These are phyloP conservation scores for Hypsizygus marmoreus DNA, from an alignment of 768 basidiomycete genomes.

Conservation along the genomic window DNA sequence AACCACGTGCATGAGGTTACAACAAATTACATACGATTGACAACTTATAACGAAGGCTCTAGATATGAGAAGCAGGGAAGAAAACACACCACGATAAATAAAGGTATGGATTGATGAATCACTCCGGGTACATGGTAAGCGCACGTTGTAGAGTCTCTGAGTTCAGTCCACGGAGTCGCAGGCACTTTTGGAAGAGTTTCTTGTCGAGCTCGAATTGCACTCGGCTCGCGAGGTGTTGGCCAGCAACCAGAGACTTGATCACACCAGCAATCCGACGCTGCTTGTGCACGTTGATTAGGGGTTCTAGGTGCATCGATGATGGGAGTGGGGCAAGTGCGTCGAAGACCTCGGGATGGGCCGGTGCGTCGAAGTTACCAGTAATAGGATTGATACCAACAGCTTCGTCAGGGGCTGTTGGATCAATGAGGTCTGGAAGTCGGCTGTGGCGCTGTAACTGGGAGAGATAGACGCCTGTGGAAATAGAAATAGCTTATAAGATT, in stretches of 20 bases:
- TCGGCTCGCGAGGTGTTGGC: conserved; percentile 79
- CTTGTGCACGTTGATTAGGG: conserved; percentile 87
- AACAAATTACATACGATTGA: too few species aligned
- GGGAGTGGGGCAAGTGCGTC: conserved; percentile 71
- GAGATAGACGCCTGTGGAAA: conserved; percentile 66
- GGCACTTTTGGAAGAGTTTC: conserved; percentile 74
- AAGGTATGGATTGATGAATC: conserved; percentile 6
- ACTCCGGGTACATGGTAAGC: conserved; percentile 28
- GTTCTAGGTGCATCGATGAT: conserved; percentile 76
- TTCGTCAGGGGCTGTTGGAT: conserved; percentile 78
- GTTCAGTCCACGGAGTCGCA: conserved; percentile 69
- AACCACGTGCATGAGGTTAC: too few species aligned
- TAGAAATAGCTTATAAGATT: conserved; percentile 1
- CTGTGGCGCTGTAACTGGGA: conserved; percentile 66
- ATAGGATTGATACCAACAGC: conserved; percentile 63
- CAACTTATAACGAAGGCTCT: conserved; percentile 15
- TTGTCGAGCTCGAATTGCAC: conserved; percentile 73
- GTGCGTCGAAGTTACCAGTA: conserved; percentile 65
- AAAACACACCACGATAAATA: conserved; percentile 15
- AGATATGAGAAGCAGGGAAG: conserved; percentile 18
- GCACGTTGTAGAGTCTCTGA: conserved; percentile 53
- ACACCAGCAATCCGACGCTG: conserved; percentile 80
- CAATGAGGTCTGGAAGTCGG: conserved; percentile 77
- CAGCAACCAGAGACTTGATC: conserved; percentile 78
- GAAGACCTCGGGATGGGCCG: conserved; percentile 80